phyloP scores from a whole-genome alignment of 2,329 filamentous ascomycete species.

The Fusarium vanettenii region DNA sequence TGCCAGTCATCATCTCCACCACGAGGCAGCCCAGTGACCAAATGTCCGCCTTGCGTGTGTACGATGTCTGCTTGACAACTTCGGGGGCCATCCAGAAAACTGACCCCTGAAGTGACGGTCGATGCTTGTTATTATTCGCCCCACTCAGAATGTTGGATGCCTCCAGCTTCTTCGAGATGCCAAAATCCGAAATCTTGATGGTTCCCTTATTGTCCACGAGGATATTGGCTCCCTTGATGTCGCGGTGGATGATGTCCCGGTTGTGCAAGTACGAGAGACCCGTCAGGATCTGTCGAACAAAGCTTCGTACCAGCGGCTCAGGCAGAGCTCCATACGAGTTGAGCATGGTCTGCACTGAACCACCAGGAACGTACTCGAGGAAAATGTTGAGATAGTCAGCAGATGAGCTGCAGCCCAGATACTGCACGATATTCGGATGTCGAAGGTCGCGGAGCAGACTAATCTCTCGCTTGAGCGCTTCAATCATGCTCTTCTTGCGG shows the following conservation, averaged over 20 bases:
- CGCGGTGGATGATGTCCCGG: slow-evolving; percentile 95
- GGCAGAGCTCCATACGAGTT: slow-evolving; percentile 97
- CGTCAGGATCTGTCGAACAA: slow-evolving; percentile 93
- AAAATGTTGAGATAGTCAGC: slow-evolving; percentile 98
- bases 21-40: slow-evolving; percentile 98
- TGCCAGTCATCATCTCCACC: slow-evolving; percentile 99
- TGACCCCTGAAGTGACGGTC: slow-evolving; percentile 89
- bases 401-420: slow-evolving; percentile 93
- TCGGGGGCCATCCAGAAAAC: slow-evolving; percentile 99
- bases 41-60: slow-evolving; percentile 98
- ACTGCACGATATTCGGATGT: slow-evolving; percentile 97
- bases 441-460: slow-evolving; percentile 92
- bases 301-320: slow-evolving; percentile 94
- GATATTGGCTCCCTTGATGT: slow-evolving; percentile 99
- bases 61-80: slow-evolving; percentile 96
- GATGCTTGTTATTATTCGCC: slow-evolving; percentile 74
- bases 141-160: slow-evolving; percentile 84
- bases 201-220: slow-evolving; percentile 98
- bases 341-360: slow-evolving; percentile 97
- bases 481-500: slow-evolving; percentile 98
- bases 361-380: slow-evolving; percentile 97
- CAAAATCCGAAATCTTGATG: slow-evolving; percentile 99
- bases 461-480: slow-evolving; percentile 96
- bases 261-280: slow-evolving; percentile 94
- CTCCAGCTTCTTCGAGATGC: slow-evolving; percentile 97